Conservation (phyloP, 202 grass and related monocot species). For the Digitaria exilis region DNA sequence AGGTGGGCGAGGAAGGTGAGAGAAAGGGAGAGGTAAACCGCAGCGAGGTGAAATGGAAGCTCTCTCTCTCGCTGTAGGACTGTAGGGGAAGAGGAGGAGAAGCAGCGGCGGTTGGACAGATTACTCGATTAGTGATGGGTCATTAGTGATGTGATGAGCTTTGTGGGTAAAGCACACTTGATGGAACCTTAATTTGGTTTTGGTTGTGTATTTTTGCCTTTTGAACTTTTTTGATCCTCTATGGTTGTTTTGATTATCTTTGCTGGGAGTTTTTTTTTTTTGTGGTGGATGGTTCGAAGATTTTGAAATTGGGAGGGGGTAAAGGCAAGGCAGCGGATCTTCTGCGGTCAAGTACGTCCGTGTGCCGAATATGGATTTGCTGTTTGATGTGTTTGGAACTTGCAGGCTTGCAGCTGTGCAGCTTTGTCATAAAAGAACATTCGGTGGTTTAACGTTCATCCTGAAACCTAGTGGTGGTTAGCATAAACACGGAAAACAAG, state of each 20-base stretch:
- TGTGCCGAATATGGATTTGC: too few species aligned
- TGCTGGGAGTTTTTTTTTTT: not conserved
- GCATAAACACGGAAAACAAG: too few species aligned
- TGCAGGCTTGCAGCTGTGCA: too few species aligned
- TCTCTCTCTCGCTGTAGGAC: too few species aligned
- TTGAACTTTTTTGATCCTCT: not conserved
- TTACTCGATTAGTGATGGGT: not conserved
- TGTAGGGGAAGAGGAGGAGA: not conserved
- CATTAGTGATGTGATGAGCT: not conserved
- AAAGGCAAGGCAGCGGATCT: conserved; percentile 15
- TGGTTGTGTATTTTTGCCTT: not conserved
- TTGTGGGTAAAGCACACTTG: not conserved
- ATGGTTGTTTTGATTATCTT: not conserved
- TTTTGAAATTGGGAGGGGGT: conserved; percentile 42
- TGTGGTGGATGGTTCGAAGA: conserved; percentile 32
- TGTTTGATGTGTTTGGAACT: too few species aligned
- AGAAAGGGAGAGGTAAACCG: conserved; percentile 67
- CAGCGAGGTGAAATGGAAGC: conserved; percentile 36
- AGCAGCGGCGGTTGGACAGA: too few species aligned
- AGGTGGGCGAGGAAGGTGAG: conserved; percentile 69
- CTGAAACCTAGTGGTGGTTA: too few species aligned
- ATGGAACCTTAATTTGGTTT: conserved; percentile 9
- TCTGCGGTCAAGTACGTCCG: too few species aligned
- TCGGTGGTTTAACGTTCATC: too few species aligned
- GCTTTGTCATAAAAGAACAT: too few species aligned